Evolutionary conservation across 768 basidiomycete species (phyloP).

Genomic region (Cytidiella melzeri): DNA sequence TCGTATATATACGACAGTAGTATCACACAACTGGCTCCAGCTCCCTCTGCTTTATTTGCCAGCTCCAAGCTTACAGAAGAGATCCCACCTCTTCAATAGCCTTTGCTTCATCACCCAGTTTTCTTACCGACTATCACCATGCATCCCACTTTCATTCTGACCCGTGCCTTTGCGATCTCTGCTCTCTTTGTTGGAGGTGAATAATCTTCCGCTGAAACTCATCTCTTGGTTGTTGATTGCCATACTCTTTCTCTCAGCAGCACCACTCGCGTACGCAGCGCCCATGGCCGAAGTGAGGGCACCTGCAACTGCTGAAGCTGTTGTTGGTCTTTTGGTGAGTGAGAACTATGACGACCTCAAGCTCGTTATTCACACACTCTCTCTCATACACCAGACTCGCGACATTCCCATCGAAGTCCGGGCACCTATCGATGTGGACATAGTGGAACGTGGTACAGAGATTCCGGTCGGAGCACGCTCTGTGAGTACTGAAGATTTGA

Average conservation of each 20-base stretch:
- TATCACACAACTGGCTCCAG: too few relatives aligned
- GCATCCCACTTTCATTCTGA: conserved; percentile 10
- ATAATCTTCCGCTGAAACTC: not conserved
- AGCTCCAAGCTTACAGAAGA: conserved; percentile 1
- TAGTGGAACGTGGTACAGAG: not conserved
- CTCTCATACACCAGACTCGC: not conserved
- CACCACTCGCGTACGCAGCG: conserved; percentile 5
- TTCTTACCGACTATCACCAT: not conserved
- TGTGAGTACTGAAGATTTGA: not conserved
- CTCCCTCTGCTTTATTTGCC: not conserved
- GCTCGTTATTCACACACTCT: not conserved
- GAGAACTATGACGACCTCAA: too few relatives aligned
- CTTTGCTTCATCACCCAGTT: not conserved
- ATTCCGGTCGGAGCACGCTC: not conserved
- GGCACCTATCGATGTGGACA: not conserved
- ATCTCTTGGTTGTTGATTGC: not conserved
- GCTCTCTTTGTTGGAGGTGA: conserved; percentile 12
- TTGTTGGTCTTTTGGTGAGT: not conserved
- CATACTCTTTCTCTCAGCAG: not conserved
- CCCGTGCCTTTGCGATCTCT: conserved; percentile 10
- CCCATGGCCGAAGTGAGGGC: conserved; percentile 1
- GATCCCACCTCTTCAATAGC: conserved; percentile 2
- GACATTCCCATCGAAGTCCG: not conserved
- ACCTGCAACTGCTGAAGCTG: not conserved
- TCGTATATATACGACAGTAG: too few relatives aligned